Evolutionary conservation across 176 grass and related monocot genomes (phyloP).

Genomic region (Oryza rufipogon): DNA sequence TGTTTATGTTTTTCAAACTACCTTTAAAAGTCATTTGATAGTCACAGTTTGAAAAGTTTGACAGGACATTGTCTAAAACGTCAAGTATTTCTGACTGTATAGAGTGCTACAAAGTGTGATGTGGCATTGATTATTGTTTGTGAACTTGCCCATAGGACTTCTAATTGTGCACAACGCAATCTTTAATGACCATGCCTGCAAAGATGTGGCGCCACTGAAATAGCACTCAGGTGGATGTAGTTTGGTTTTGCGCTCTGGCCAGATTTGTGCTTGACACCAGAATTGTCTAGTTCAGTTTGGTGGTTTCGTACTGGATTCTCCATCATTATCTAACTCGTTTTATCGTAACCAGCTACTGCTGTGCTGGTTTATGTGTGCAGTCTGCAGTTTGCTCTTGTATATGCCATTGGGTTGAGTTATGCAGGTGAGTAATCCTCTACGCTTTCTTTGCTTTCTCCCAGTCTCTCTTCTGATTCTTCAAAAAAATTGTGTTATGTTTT

Average conservation of each 20-base stretch:
- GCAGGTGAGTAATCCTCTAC: conserved; percentile 47
- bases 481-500: conserved; percentile 26
- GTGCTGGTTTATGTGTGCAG: conserved; percentile 74
- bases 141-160: neutral
- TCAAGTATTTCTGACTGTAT: neutral
- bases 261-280: no score
- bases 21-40: neutral
- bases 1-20: no score
- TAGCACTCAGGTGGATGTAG: neutral
- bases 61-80: neutral
- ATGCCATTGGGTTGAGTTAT: conserved; percentile 75
- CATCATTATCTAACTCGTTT: conserved; percentile 15
- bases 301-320: neutral
- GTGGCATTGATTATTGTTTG: neutral
- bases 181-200: neutral
- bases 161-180: neutral
- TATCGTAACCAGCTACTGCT: conserved; percentile 51
- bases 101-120: neutral
- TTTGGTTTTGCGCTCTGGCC: neutral
- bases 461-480: conserved; percentile 7
- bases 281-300: no score
- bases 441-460: neutral
- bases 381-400: conserved; percentile 73
- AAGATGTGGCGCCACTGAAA: no score
- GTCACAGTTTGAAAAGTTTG: neutral